phyloP scores from a whole-genome alignment of 495 filamentous ascomycete genomes.

The Daldinia vernicosa region DNA sequence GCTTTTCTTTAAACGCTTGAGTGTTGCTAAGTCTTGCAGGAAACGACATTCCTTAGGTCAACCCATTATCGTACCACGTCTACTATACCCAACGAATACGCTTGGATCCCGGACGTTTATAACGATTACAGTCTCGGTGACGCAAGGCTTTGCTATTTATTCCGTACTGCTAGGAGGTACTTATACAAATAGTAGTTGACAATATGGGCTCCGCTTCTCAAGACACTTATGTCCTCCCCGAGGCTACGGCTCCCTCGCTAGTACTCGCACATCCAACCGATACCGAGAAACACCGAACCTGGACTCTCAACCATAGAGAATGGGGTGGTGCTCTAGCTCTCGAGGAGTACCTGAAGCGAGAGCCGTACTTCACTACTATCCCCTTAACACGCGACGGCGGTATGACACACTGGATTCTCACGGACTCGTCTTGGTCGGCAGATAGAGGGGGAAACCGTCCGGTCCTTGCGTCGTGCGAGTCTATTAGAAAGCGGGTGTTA shows the following conservation, averaged over 20 bases:
- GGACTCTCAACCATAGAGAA: constrained; percentile 70
- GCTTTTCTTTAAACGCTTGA: constrained; percentile 7
- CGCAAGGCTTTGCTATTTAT: neutral
- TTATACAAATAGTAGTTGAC: neutral
- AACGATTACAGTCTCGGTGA: neutral
- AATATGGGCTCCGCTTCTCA: constrained; percentile 45
- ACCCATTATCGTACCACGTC: neutral
- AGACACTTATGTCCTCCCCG: constrained; percentile 56
- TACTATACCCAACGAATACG: neutral
- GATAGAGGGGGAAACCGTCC: constrained; percentile 55
- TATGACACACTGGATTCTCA: constrained; percentile 86
- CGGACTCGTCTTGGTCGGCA: constrained; percentile 60
- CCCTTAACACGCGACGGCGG: constrained; percentile 75
- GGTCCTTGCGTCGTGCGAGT: constrained; percentile 84
- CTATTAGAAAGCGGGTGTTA: constrained; percentile 77
- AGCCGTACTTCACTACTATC: constrained; percentile 73
- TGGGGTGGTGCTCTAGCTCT: constrained; percentile 76
- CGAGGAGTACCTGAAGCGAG: constrained; percentile 79
- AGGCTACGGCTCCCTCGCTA: constrained; percentile 67
- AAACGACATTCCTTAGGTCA: neutral
- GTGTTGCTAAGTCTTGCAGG: constrained; percentile 26
- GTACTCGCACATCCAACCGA: constrained; percentile 73
- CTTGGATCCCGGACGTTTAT: neutral
- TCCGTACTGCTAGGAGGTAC: neutral
- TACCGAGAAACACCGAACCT: constrained; percentile 68